Percentiles rank a stretch among this genome's conserved stretches.
Evolutionary conservation across 306 rosid genomes (phyloP).

Genomic region (Trifolium subterraneum): DNA sequence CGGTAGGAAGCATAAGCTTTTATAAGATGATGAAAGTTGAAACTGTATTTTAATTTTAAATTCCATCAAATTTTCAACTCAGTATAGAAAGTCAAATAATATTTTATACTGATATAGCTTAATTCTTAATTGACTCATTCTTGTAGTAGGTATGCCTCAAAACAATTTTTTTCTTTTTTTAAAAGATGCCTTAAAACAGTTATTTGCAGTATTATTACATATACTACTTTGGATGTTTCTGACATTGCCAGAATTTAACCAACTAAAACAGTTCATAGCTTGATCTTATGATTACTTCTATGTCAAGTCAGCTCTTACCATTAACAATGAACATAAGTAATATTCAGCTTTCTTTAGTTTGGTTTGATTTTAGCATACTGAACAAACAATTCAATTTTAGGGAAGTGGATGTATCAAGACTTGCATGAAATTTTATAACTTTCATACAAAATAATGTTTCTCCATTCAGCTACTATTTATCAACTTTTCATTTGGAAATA

Average conservation of each 20-base stretch:
- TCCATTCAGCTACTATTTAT: slow-evolving; percentile 12
- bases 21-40: slow-evolving; percentile 35
- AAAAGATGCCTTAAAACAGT: background rate
- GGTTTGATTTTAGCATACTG: slow-evolving; percentile 29
- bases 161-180: background rate
- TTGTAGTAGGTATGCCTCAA: background rate
- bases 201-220: slow-evolving; percentile 11
- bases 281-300: background rate
- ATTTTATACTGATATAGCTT: slow-evolving; percentile 22
- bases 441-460: slow-evolving; percentile 31
- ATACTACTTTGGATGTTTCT: slow-evolving; percentile 2
- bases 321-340: slow-evolving; percentile 28
- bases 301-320: slow-evolving; percentile 16
- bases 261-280: too few relatives aligned
- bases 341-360: slow-evolving; percentile 21
- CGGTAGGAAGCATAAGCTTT: slow-evolving; percentile 16
- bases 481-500: slow-evolving; percentile 27
- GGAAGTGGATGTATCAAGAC: slow-evolving; percentile 15
- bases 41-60: slow-evolving; percentile 30
- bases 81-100: slow-evolving; percentile 48
- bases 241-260: background rate
- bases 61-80: slow-evolving; percentile 24
- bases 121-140: slow-evolving; percentile 33
- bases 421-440: slow-evolving; percentile 17
- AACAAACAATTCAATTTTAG: slow-evolving; percentile 27